Conservation (phyloP, 2,329 filamentous ascomycete species). For the Diaporthe australafricana region DNA sequence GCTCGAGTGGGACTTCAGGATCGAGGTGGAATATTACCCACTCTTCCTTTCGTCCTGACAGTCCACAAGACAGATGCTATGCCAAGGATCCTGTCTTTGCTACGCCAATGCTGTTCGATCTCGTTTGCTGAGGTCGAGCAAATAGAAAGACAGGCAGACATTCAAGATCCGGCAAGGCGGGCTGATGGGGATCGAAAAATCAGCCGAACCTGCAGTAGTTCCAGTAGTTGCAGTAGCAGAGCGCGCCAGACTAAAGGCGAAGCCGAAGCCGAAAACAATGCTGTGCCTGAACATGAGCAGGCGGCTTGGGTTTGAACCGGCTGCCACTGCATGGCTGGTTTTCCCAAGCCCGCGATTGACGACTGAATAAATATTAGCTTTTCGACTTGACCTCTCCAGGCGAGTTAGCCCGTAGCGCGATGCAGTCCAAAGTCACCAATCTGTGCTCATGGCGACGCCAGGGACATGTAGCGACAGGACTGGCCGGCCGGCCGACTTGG, state of each 20-base stretch:
- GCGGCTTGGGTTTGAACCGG: background rate
- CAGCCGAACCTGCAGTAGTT: slow-evolving; percentile 23
- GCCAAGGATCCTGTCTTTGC: background rate
- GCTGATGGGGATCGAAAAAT: background rate
- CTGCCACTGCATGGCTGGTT: background rate
- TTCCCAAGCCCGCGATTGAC: slow-evolving; percentile 24
- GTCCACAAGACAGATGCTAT: background rate
- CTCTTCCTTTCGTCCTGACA: background rate
- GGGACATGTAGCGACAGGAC: slow-evolving; percentile 14
- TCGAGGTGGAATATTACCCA: slow-evolving; percentile 3
- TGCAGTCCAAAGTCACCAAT: slow-evolving; percentile 32
- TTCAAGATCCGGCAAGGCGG: background rate
- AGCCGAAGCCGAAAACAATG: slow-evolving; percentile 19
- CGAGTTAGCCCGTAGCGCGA: slow-evolving; percentile 30
- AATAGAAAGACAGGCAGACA: background rate
- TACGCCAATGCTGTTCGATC: background rate
- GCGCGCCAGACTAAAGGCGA: slow-evolving; percentile 20
- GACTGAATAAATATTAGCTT: slow-evolving; percentile 10
- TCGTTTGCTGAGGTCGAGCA: background rate
- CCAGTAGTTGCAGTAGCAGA: background rate
- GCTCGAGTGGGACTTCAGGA: background rate
- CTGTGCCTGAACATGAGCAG: background rate
- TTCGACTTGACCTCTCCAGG: slow-evolving; percentile 27
- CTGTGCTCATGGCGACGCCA: slow-evolving; percentile 31
- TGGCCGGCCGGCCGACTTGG: slow-evolving; percentile 25